Evolutionary conservation across 768 basidiomycete species (phyloP).

Genomic region (Pulveroboletus sp.): DNA sequence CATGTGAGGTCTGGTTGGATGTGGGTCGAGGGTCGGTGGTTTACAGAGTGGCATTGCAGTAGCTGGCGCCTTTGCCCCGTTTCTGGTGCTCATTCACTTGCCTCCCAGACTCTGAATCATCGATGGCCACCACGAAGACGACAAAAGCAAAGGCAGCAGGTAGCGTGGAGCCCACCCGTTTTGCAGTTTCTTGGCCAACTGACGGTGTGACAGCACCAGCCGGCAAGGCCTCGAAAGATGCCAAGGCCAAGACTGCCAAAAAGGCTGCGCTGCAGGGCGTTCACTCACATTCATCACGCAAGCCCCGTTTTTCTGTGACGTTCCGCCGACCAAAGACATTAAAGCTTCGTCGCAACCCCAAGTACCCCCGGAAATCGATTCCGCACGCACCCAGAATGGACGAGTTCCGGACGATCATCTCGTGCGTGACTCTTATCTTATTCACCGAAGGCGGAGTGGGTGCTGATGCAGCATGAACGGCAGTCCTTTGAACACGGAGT

Average conservation of each 20-base stretch:
- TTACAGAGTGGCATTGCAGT: background rate
- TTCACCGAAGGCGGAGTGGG: too few relatives aligned
- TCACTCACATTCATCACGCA: slow-evolving; percentile 69
- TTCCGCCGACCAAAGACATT: slow-evolving; percentile 98
- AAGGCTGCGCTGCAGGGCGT: slow-evolving; percentile 93
- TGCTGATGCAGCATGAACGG: background rate
- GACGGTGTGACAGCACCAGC: slow-evolving; percentile 3
- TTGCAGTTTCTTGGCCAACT: slow-evolving; percentile 22
- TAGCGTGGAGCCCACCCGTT: slow-evolving; percentile 9
- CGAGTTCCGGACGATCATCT: slow-evolving; percentile 90
- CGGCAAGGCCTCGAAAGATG: slow-evolving; percentile 35
- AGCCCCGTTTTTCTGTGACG: slow-evolving; percentile 78
- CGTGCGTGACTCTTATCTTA: slow-evolving; percentile 45
- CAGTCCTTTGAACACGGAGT: slow-evolving; percentile 90
- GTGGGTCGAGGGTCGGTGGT: background rate
- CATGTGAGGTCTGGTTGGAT: slow-evolving; percentile 16
- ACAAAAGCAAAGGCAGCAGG: slow-evolving; percentile 58
- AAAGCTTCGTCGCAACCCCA: slow-evolving; percentile 73
- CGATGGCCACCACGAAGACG: slow-evolving; percentile 68
- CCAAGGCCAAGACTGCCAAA: slow-evolving; percentile 91
- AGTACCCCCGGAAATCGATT: slow-evolving; percentile 94
- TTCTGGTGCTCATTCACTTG: slow-evolving; percentile 3
- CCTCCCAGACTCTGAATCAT: slow-evolving; percentile 10
- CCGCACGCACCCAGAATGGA: slow-evolving; percentile 94
- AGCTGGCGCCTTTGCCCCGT: background rate